Percentiles rank a stretch among this genome's conserved stretches.
Conservation (phyloP, 108 stramenopile species). For the Skeletonema marinoi region DNA sequence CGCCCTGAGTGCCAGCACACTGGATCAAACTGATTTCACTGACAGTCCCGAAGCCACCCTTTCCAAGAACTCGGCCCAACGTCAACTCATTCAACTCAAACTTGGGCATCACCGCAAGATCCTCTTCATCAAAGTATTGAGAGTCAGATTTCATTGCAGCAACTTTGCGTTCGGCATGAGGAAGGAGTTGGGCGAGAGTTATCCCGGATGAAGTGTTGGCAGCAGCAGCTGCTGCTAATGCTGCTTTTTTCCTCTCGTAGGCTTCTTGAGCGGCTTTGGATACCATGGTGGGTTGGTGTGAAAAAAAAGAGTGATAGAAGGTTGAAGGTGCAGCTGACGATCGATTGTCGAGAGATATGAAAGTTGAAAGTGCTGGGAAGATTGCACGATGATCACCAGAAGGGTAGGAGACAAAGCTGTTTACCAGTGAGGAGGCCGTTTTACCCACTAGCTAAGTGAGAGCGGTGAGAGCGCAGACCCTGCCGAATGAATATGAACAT, state of each 20-base stretch:
- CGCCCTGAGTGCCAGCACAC: neutral
- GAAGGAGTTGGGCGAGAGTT: neutral
- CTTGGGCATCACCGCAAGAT: constrained; percentile 13
- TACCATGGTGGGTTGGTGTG: constrained; percentile 7
- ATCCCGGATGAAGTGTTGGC: neutral
- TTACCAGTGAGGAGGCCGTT: no score
- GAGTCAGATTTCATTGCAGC: constrained; percentile 8
- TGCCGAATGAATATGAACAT: no score
- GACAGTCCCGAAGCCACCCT: constrained; percentile 70
- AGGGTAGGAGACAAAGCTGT: no score
- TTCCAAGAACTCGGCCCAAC: constrained; percentile 59
- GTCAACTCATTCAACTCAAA: constrained; percentile 30
- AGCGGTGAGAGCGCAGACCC: no score
- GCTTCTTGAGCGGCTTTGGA: constrained; percentile 15
- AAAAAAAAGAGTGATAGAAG: no score
- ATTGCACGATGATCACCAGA: no score
- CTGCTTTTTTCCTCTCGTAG: neutral
- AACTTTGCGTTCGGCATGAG: constrained; percentile 7
- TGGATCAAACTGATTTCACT: constrained; percentile 47
- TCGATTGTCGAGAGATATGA: no score
- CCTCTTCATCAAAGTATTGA: constrained; percentile 4
- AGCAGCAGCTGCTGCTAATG: neutral
- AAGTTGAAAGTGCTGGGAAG: no score
- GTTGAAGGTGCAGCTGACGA: no score
- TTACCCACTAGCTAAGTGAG: no score